Evolutionary conservation across 495 filamentous ascomycete species (phyloP), one percentile per base, ranked within the genome.

Genomic region (Venustampulla echinocandica): DNA sequence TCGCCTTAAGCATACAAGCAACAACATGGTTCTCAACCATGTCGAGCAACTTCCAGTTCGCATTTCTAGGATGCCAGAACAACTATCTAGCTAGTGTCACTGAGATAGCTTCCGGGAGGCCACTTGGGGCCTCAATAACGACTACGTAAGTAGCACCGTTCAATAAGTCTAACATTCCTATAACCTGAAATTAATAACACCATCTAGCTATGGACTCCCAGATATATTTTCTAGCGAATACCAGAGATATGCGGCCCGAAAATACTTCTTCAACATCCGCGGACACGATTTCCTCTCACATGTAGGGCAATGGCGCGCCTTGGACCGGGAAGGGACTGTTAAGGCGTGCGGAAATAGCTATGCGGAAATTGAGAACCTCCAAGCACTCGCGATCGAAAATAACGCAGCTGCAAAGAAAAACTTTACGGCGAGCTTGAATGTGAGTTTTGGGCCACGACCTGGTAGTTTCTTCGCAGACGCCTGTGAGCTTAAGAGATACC

Each of bases 201-300:
- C n/a, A 6, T 35, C 13, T 13, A 30, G 27, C 13, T 30, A 30
- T 30, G 27, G 27, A 30, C 7, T 30, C 6, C 27, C 27, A 30
- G 27, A 30, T 13, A 7, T 13, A 13, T 30, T 30, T 13, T 30
- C 7, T 13, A 30, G 13, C 7, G 6, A 13, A 13, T 30, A 30
- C 27, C 7, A 13, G 6, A 13, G 7, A 30, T 30, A 7, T 13
- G 27, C 13, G 27, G 34, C 9, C 5, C 5, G 34, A 15, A n/a
- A 37, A 7, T 10, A 40, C 23, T 15, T 45, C 5, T 45, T 30
- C 48, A 45, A 50, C 19, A 37, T 50, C 13, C 48, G 42, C 15
- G 41, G 41, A 3, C 48, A 50, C 41, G 48, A 50, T n/a, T 45
- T 50, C 23, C 41, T 50, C 21, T 44, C 48, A n/a, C 40, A 44